These are phyloP conservation scores for Fusarium veterinarium DNA, from an alignment of 2,329 filamentous ascomycete genomes.

Conservation along the genomic window DNA sequence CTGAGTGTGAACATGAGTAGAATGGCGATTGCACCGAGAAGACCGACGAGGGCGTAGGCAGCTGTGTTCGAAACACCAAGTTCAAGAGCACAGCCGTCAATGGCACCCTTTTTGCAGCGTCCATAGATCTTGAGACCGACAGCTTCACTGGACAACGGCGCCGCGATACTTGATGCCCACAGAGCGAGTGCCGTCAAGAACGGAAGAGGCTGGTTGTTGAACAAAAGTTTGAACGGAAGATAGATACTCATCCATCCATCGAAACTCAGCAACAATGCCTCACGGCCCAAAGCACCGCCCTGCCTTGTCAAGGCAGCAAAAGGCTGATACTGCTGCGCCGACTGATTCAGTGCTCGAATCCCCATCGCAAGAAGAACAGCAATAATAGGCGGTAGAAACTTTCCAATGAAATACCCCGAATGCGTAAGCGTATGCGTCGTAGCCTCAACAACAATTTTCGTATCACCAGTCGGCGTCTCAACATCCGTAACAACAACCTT, in stretches of 20 bases:
- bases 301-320: conserved; percentile 55
- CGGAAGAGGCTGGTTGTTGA: conserved; percentile 50
- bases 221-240: conserved; percentile 49
- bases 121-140: conserved; percentile 41
- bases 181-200: conserved; percentile 30
- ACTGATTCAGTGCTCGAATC: conserved; percentile 54
- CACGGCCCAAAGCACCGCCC: conserved; percentile 52
- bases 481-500: conserved; percentile 32
- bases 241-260: conserved; percentile 51
- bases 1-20: conserved; percentile 16
- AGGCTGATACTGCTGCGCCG: conserved; percentile 56
- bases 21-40: conserved; percentile 13
- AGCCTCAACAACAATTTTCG: conserved; percentile 21
- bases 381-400: conserved; percentile 56
- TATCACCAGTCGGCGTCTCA: conserved; percentile 10
- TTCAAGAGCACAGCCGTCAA: conserved; percentile 36
- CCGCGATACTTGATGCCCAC: conserved; percentile 20
- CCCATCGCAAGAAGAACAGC: conserved; percentile 54
- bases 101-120: conserved; percentile 21
- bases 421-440: conserved; percentile 32
- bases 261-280: conserved; percentile 58
- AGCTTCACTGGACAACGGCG: conserved; percentile 37
- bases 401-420: conserved; percentile 52
- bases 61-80: conserved; percentile 32
- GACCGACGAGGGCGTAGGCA: conserved; percentile 24